Evolutionary conservation across 495 filamentous ascomycete species (phyloP).

Genomic region (Hypoxylon fuscum): DNA sequence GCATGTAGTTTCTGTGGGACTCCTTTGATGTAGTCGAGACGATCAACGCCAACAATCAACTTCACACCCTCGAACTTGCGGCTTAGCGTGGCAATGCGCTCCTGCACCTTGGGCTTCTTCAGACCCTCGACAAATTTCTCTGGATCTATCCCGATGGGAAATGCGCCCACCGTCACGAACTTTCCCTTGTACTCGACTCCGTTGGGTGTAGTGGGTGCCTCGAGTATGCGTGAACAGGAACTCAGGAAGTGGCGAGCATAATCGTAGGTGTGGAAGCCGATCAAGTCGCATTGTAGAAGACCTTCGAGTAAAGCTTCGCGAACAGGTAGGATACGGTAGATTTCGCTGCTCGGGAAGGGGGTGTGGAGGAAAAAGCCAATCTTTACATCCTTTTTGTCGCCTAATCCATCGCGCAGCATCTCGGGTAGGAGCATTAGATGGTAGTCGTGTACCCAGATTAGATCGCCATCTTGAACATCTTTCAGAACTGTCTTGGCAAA

Average conservation of each 20-base stretch:
- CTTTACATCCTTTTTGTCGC: slow-evolving; percentile 79
- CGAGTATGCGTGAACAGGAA: slow-evolving; percentile 84
- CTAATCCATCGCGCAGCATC: slow-evolving; percentile 81
- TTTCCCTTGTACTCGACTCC: slow-evolving; percentile 80
- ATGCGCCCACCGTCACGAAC: slow-evolving; percentile 78
- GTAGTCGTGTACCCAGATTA: slow-evolving; percentile 98
- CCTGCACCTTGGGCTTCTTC: slow-evolving; percentile 78
- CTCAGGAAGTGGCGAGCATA: slow-evolving; percentile 90
- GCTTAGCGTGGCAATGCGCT: slow-evolving; percentile 78
- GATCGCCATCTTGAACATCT: slow-evolving; percentile 76
- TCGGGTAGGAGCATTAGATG: slow-evolving; percentile 91
- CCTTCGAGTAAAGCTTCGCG: slow-evolving; percentile 82
- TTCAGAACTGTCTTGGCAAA: slow-evolving; percentile 83
- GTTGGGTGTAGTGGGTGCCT: slow-evolving; percentile 78
- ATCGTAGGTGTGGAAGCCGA: slow-evolving; percentile 96
- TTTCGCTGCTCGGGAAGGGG: slow-evolving; percentile 91
- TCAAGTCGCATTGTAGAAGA: slow-evolving; percentile 82
- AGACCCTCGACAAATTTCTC: slow-evolving; percentile 92
- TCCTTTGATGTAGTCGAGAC: slow-evolving; percentile 95
- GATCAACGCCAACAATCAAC: slow-evolving; percentile 91
- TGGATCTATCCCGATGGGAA: slow-evolving; percentile 94
- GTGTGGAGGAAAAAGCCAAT: slow-evolving; percentile 97
- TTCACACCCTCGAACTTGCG: slow-evolving; percentile 87
- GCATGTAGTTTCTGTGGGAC: slow-evolving; percentile 95
- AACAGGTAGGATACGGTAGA: slow-evolving; percentile 89